A percentile compares a stretch with the other conserved stretches of the same genome.
Conservation (phyloP, 257 asterid species). For the Fraxinus americana region DNA sequence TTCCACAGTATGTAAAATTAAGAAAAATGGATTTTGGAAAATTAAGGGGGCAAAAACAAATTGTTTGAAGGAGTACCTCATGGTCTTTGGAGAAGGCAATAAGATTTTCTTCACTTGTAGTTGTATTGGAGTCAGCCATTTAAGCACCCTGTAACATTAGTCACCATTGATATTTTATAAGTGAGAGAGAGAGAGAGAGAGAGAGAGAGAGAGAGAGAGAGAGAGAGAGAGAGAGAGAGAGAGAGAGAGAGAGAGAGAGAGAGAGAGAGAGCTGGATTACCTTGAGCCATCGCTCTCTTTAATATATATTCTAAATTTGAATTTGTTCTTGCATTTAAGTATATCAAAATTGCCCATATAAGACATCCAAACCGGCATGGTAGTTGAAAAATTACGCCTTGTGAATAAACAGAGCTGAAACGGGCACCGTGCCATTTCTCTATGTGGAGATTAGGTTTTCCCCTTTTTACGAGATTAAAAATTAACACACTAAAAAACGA, state of each 20-base stretch:
- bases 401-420: no score
- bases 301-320: no score
- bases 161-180: no score
- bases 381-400: no score
- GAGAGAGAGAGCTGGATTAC: neutral
- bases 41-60: neutral
- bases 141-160: constrained; percentile 9
- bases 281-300: neutral
- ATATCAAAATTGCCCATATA: no score
- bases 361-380: no score
- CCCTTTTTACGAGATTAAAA: no score
- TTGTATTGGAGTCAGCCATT: constrained; percentile 26
- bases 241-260: neutral
- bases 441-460: no score
- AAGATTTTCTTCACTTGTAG: constrained; percentile 18
- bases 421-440: no score
- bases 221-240: no score
- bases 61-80: constrained; percentile 27
- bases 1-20: neutral
- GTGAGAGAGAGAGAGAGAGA: neutral
- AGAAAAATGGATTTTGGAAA: neutral
- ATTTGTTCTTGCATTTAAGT: no score
- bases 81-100: constrained; percentile 26
- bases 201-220: neutral
- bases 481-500: neutral